Percentiles rank a stretch among this genome's conserved stretches.
These are phyloP conservation scores for Tulasnella sp. DNA, from an alignment of 768 basidiomycete genomes.

Conservation along the genomic window DNA sequence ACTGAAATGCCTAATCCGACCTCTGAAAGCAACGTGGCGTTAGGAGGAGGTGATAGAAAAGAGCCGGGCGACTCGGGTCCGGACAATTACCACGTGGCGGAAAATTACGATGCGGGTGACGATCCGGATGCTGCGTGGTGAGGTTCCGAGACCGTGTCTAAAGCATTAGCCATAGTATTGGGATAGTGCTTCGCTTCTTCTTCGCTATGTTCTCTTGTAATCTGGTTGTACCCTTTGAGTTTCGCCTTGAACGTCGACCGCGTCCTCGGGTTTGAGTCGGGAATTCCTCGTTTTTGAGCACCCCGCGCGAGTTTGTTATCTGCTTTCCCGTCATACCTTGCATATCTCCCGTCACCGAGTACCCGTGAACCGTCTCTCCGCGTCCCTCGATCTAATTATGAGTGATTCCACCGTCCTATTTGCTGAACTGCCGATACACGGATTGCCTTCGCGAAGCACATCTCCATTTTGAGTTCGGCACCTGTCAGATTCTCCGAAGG, in stretches of 20 bases:
- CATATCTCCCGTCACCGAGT: background rate
- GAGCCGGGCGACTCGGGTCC: background rate
- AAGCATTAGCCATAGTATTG: background rate
- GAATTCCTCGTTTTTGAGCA: background rate
- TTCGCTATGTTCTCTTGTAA: background rate
- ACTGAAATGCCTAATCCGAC: background rate
- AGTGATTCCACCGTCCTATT: background rate
- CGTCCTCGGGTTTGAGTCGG: conserved; percentile 1
- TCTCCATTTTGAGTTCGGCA: background rate
- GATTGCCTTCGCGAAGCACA: background rate
- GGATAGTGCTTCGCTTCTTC: background rate
- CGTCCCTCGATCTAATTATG: background rate
- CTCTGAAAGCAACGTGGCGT: background rate
- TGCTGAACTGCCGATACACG: background rate
- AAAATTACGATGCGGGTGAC: conserved; percentile 8
- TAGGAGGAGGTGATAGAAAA: background rate
- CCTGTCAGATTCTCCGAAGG: background rate
- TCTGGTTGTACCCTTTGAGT: conserved; percentile 1
- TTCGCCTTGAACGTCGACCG: background rate
- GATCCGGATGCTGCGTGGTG: conserved; percentile 11
- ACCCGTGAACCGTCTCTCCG: background rate
- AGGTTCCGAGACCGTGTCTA: background rate
- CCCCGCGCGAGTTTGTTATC: background rate
- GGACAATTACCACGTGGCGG: conserved; percentile 5
- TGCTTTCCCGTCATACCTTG: background rate